Percentiles rank a stretch among this genome's conserved stretches.
phyloP scores from a whole-genome alignment of 768 basidiomycete species.

The Mycena belliarum region DNA sequence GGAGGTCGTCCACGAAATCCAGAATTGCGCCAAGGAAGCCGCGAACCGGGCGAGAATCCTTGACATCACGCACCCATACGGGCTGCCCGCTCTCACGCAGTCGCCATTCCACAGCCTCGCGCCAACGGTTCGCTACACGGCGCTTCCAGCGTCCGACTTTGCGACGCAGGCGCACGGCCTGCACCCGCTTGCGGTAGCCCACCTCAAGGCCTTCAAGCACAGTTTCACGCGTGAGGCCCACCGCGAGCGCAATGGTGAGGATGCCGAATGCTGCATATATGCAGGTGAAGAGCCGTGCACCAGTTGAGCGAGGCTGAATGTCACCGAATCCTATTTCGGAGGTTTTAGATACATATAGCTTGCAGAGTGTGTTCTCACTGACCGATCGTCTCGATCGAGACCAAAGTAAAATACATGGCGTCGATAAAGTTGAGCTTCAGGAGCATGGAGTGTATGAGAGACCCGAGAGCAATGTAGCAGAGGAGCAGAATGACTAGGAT shows the following conservation, averaged over 20 bases:
- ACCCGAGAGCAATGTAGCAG: slow-evolving; percentile 72
- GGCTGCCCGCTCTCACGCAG: slow-evolving; percentile 51
- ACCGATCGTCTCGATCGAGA: slow-evolving; percentile 70
- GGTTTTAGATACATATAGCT: slow-evolving; percentile 3
- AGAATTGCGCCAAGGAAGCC: slow-evolving; percentile 6
- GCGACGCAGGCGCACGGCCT: slow-evolving; percentile 46
- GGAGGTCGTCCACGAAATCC: slow-evolving; percentile 11
- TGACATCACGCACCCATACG: slow-evolving; percentile 53
- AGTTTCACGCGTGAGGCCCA: slow-evolving; percentile 66
- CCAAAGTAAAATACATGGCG: slow-evolving; percentile 76
- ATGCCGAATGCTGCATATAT: slow-evolving; percentile 62
- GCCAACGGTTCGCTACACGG: slow-evolving; percentile 56
- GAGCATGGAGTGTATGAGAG: slow-evolving; percentile 56
- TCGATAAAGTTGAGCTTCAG: slow-evolving; percentile 64
- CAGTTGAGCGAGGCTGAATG: slow-evolving; percentile 52
- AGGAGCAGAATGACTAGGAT: slow-evolving; percentile 77
- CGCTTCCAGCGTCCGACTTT: slow-evolving; percentile 42
- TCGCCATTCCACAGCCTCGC: slow-evolving; percentile 61
- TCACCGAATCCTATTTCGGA: slow-evolving; percentile 69
- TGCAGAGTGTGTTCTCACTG: slow-evolving; percentile 16
- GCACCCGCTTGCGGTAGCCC: slow-evolving; percentile 58
- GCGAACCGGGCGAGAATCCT: slow-evolving; percentile 1
- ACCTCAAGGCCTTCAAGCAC: slow-evolving; percentile 73
- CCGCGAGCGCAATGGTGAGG: slow-evolving; percentile 62
- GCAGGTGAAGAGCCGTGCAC: slow-evolving; percentile 59